Base-by-base conservation (phyloP, 2,329 filamentous ascomycete genomes). In the Coniochaeta ligniaria region DNA sequence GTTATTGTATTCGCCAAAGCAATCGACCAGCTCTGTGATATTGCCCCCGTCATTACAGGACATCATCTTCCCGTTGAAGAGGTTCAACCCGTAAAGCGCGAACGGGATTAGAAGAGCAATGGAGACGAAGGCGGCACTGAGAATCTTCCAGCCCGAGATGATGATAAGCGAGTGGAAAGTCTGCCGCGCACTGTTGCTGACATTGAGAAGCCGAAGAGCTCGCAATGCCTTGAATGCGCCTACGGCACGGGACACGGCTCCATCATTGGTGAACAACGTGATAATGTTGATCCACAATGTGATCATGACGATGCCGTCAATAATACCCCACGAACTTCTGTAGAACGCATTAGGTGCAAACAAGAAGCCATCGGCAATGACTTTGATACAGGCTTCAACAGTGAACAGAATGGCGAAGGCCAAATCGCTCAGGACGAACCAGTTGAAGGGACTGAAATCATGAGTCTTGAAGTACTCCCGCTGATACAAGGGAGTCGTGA, bases 321-420 rank as follows among this genome's bases (percentile, higher is more conserved):
- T 97, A 63, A 96, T 87, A 7, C 95, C 96, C 95, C 95, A 99
- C 0, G 93, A 94, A 70, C 94, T 94, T 68, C 95, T 88, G 72
- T 97, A 92, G 71, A 96, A 99, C 2, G 96, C 96, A 74, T 99
- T 97, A 0, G 95, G 95, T 0, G 95, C 97, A 85, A 91, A 98
- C 72, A 97, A 90, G 68, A 96, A 90, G 8, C 95, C 95, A 75
- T 99, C 95, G 0, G 95, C 95, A 67, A 99, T 86, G 60, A 96
- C 87, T 73, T 99, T 99, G 76, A 99, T 93, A 6, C 87, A 69
- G 0, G 93, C 92, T 74, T 99, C 95, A 7, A 91, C 71, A 0
- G 89, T 90, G 75, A 99, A 99, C 16, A 99, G 75, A 1, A 89
- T 74, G 1, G 94, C 92, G 71, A 99, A 99, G 7, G 90, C 88